Conservation (phyloP, 495 filamentous ascomycete genomes). For the Xylaria curta region DNA sequence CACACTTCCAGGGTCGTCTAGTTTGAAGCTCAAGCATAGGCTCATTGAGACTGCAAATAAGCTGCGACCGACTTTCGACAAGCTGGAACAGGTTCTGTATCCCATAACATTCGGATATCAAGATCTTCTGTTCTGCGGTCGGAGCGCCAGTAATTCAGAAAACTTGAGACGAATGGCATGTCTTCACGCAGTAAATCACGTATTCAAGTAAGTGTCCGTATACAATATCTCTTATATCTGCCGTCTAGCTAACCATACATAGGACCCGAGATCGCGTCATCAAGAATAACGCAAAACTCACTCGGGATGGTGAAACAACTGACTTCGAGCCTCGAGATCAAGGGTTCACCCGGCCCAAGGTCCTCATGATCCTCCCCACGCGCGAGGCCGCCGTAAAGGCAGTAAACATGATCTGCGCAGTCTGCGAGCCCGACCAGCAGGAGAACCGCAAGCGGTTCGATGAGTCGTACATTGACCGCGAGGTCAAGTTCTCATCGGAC, state of each 20-base stretch:
- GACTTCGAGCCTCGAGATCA: conserved; percentile 87
- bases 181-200: conserved; percentile 86
- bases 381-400: conserved; percentile 79
- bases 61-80: conserved; percentile 52
- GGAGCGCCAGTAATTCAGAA: conserved; percentile 67
- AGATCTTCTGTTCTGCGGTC: conserved; percentile 78
- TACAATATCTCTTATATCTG: background rate
- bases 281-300: conserved; percentile 84
- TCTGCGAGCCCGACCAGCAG: conserved; percentile 85
- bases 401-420: conserved; percentile 71
- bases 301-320: conserved; percentile 57
- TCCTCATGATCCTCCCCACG: conserved; percentile 88
- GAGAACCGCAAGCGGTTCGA: conserved; percentile 94
- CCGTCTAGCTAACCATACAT: conserved; percentile 25
- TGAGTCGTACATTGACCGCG: conserved; percentile 72
- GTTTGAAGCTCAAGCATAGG: conserved; percentile 68
- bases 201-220: conserved; percentile 68
- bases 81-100: conserved; percentile 57
- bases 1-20: conserved; percentile 45
- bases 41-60: conserved; percentile 40
- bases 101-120: conserved; percentile 76
- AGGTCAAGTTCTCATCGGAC: conserved; percentile 70
- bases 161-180: conserved; percentile 74
- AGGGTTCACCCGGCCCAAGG: conserved; percentile 93
- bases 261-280: conserved; percentile 87